Percentiles rank a stretch among this genome's conserved stretches.
phyloP scores from a whole-genome alignment of 108 stramenopile genomes.

The Pseudonitzschia multiseries region DNA sequence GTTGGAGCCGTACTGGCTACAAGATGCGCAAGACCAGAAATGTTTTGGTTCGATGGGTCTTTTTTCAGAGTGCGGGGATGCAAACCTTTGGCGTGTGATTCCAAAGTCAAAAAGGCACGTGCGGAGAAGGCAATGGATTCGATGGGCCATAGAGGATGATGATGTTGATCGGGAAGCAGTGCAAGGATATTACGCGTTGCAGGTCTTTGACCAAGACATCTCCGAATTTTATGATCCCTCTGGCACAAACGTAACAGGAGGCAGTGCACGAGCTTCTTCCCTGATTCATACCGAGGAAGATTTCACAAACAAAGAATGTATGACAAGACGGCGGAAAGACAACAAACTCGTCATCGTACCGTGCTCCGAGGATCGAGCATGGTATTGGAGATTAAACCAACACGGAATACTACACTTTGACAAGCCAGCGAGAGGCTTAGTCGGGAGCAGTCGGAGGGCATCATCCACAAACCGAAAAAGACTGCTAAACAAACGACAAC shows the following conservation, averaged over 20 bases:
- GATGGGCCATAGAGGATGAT: constrained; percentile 32
- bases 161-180: constrained; percentile 13
- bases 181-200: constrained; percentile 32
- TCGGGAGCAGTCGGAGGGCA: constrained; percentile 4
- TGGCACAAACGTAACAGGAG: background rate
- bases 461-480: constrained; percentile 8
- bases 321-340: constrained; percentile 30
- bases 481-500: constrained; percentile 19
- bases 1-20: constrained; percentile 64
- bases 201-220: constrained; percentile 25
- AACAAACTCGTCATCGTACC: constrained; percentile 42
- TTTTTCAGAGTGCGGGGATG: constrained; percentile 80
- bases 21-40: constrained; percentile 55
- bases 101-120: constrained; percentile 30
- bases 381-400: constrained; percentile 64
- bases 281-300: background rate
- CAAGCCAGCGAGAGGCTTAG: constrained; percentile 17
- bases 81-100: constrained; percentile 65
- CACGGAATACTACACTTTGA: constrained; percentile 52
- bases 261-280: background rate
- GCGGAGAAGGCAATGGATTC: constrained; percentile 27
- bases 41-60: constrained; percentile 67
- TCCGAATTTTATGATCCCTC: background rate
- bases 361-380: constrained; percentile 59
- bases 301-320: constrained; percentile 26